Base-by-base conservation (phyloP, 805 yeast species). In the Yarrowia sp. region DNA sequence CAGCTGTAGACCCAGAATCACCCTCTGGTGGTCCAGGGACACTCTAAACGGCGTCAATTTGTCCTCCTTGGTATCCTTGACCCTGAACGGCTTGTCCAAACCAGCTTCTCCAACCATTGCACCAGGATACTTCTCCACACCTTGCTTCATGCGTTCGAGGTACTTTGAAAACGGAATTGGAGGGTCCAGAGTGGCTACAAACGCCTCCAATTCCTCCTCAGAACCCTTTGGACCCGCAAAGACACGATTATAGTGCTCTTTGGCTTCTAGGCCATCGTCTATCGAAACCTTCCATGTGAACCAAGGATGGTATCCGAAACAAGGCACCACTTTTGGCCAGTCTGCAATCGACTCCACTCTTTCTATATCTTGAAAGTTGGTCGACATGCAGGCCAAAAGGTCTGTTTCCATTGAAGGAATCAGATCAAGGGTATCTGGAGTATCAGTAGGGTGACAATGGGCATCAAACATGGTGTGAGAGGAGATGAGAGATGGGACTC, bases 31-130 rank as follows among this genome's bases (percentile, higher is more conserved):
- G 0, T 78, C 80, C 79, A 91, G 78, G 1, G 75, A 75, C 0
- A 91, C 93, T 70, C 83, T 82, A 69, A 84, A 85, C n/a, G 80
- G 82, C 0, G 83, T 77, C 38, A 83, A 71, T 2, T 70, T 72
- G 42, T 69, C 70, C 71, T 69, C 68, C 22, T 5, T 19, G 1
- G 42, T 59, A 14, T 35, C 35, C 7, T 71, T 61, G 1, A 72
- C 19, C 45, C 90, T 77, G 74, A 91, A 90, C 40, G 86, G 74
- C 76, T 88, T 90, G 76, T 94, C 99, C 2, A 95, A 79, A 0
- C 99, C 99, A n/a, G 92, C 83, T 73, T 94, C 99, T 0, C 99
- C 99, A 10, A 94, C 81, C 12, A 90, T 84, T 1, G 81, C 78
- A n/a, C 69, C 12, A 0, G 79, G 78, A 67, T 74, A 72, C 14